Conservation (phyloP, 163 green algal genomes). For the Scenedesmus sp. region DNA sequence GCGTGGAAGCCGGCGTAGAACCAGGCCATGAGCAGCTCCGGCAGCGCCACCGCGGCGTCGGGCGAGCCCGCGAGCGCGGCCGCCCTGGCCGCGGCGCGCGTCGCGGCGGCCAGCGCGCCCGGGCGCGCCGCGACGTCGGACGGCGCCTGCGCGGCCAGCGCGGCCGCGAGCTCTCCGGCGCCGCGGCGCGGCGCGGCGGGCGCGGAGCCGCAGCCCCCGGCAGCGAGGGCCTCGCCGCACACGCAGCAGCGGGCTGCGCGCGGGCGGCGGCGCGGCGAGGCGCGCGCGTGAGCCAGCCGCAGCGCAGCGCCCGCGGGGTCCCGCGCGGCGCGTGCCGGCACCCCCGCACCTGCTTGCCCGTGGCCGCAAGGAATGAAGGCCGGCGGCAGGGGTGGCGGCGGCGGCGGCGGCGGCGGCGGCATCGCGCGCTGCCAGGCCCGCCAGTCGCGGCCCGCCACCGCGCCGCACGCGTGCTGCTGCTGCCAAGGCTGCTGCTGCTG, state of each 20-base stretch:
- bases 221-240: background rate
- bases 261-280: background rate
- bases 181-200: too few species aligned
- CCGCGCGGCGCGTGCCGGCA: too few species aligned
- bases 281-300: too few species aligned
- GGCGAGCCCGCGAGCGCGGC: background rate
- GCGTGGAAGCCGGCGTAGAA: constrained; percentile 35
- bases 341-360: too few species aligned
- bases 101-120: background rate
- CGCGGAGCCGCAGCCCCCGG: too few species aligned
- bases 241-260: background rate
- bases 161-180: background rate
- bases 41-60: background rate
- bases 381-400: too few species aligned
- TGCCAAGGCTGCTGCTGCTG: constrained; percentile 21
- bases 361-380: too few species aligned
- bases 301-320: too few species aligned
- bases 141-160: constrained; percentile 6
- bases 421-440: background rate
- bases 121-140: constrained; percentile 1
- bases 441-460: background rate
- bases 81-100: constrained; percentile 14
- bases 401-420: too few species aligned
- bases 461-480: background rate
- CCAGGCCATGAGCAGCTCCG: constrained; percentile 40